A percentile compares a stretch with the other conserved stretches of the same genome.
phyloP scores from a whole-genome alignment of 805 yeast species.

The Wickerhamiella nectarea region DNA sequence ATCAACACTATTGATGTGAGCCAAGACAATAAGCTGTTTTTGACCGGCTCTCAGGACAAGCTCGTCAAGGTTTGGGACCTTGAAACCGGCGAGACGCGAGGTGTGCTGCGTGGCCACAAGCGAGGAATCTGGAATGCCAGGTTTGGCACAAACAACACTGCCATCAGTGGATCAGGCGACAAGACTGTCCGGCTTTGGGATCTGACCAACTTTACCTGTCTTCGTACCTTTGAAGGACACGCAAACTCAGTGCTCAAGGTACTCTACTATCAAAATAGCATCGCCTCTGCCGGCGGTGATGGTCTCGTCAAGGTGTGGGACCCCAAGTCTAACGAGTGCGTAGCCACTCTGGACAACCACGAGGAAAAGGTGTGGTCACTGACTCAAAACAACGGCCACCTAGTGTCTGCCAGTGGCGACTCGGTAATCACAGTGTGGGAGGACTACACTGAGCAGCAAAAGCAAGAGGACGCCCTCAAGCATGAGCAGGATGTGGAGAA shows the following conservation, averaged over 20 bases:
- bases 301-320: conserved; percentile 92
- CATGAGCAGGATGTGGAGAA: conserved; percentile 60
- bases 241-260: conserved; percentile 83
- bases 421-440: conserved; percentile 82
- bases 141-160: conserved; percentile 55
- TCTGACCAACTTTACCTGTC: conserved; percentile 57
- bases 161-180: conserved; percentile 83
- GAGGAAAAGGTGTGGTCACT: conserved; percentile 92
- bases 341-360: conserved; percentile 78
- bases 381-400: conserved; percentile 44
- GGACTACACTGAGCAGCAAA: conserved; percentile 69
- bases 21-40: conserved; percentile 80
- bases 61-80: conserved; percentile 81
- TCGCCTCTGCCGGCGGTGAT: conserved; percentile 76
- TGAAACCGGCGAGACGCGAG: conserved; percentile 74
- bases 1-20: conserved; percentile 80
- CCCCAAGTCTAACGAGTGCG: conserved; percentile 55
- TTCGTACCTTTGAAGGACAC: conserved; percentile 84
- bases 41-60: conserved; percentile 90
- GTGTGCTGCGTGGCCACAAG: conserved; percentile 76
- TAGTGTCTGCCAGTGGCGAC: conserved; percentile 88
- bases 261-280: conserved; percentile 41
- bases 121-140: conserved; percentile 89
- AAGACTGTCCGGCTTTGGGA: conserved; percentile 86
- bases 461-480: conserved; percentile 35